Base-by-base conservation (phyloP, 2,329 filamentous ascomycete species). In the Pseudocercospora eumusae region DNA sequence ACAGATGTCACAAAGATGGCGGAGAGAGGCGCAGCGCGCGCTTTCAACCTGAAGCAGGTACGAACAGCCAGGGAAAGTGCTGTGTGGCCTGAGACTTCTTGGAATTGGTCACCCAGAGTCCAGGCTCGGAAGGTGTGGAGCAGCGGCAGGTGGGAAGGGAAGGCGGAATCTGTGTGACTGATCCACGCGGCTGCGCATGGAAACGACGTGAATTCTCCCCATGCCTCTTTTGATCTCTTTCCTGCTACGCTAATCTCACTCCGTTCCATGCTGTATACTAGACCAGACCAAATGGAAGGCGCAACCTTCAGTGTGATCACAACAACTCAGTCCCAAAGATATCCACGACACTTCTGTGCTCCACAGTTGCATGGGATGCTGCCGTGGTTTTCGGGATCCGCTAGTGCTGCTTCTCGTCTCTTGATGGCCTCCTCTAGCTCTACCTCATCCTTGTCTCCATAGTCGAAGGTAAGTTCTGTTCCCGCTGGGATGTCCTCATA, bases 391-490 rank as follows among this genome's bases (percentile, higher is more conserved):
- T 82, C 79, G 1, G 82, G 81, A 59, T 84, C 81, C 31, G 79
- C 76, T 11, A 79, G 76, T 25, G 79, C 74, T 20, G 79, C 79
- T 8, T 71, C 66, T 10, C 75, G 71, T 20, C 53, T 53, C 13
- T 40, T 21, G 36, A 69, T 57, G 2, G 70, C 66, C 3, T 70
- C 69, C n/a, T 75, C 73, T n/a, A 71, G 68, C 33, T 73, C 72
- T 9, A 71, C 70, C 44, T 84, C 83, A 23, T 85, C 81, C 8
- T 86, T 86, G 67, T 90, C 88, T 5, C 90, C 81, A 69, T 95
- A 95, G 70, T 93, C 90, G 72, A 95, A 93, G 0, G 88, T 92
- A 31, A 95, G 76, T 74, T 95, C 90, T 31, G 88, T 84, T 1
- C 84, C 84, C 0, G 82, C 82, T 0, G 78, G 76, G 27, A 93